Conservation (phyloP, 2,329 filamentous ascomycete species). For the Alternaria gansuensis region DNA sequence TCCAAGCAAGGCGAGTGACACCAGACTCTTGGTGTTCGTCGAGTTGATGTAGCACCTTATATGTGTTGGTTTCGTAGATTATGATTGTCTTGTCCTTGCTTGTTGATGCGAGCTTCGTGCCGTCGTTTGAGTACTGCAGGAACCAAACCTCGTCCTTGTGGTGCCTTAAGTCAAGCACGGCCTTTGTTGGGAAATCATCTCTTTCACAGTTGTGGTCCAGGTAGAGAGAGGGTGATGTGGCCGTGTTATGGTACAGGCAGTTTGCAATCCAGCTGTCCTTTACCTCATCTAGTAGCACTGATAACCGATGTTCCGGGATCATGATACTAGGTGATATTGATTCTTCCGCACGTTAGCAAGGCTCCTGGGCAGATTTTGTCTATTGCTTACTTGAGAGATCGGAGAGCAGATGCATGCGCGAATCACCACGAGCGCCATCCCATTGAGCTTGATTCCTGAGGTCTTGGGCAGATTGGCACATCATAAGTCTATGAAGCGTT, state of each 20-base stretch:
- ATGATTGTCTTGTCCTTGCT: slow-evolving; percentile 77
- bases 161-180: slow-evolving; percentile 73
- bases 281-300: slow-evolving; percentile 80
- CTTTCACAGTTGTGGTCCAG: slow-evolving; percentile 85
- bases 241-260: slow-evolving; percentile 89
- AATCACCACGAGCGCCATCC: slow-evolving; percentile 81
- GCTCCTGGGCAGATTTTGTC: background rate
- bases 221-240: slow-evolving; percentile 82
- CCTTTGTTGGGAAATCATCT: slow-evolving; percentile 78
- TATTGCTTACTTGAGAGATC: slow-evolving; percentile 77
- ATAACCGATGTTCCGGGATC: slow-evolving; percentile 91
- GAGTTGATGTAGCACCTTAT: slow-evolving; percentile 70
- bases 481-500: slow-evolving; percentile 71
- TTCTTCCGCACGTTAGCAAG: slow-evolving; percentile 59
- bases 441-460: slow-evolving; percentile 79
- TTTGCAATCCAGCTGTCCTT: slow-evolving; percentile 83
- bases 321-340: slow-evolving; percentile 96
- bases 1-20: slow-evolving; percentile 87
- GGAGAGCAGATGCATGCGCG: slow-evolving; percentile 77
- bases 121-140: slow-evolving; percentile 88
- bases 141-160: slow-evolving; percentile 91
- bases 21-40: slow-evolving; percentile 72
- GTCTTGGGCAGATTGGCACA: slow-evolving; percentile 83
- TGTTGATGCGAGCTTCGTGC: slow-evolving; percentile 80
- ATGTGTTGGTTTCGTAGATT: slow-evolving; percentile 81